A percentile compares a stretch with the other conserved stretches of the same genome.
These are phyloP conservation scores for Phytopythium litorale DNA, from an alignment of 352 stramenopile species.

Conservation along the genomic window DNA sequence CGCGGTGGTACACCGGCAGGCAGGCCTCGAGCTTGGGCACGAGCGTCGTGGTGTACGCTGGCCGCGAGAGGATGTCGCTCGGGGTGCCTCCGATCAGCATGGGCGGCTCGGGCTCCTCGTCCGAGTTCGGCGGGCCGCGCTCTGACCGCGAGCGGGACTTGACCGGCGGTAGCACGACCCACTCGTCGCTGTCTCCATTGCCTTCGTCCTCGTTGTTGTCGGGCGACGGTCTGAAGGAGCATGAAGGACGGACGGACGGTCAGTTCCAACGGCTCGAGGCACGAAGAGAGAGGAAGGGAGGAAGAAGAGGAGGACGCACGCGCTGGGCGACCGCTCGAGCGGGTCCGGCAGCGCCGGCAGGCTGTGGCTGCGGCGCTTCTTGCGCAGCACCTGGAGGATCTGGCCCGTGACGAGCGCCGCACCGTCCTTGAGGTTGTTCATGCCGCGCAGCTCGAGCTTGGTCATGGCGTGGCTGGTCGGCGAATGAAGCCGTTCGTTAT, in stretches of 20 bases:
- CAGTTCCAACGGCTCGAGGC: too few relatives aligned
- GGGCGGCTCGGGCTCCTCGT: conserved; percentile 34
- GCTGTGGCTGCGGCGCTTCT: conserved; percentile 34
- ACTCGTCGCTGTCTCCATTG: conserved; percentile 3
- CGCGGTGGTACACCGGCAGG: conserved; percentile 37
- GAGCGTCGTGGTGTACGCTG: conserved; percentile 28
- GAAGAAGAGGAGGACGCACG: not conserved
- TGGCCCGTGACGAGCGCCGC: conserved; percentile 38
- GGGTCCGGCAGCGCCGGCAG: conserved; percentile 22
- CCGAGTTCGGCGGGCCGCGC: conserved; percentile 17
- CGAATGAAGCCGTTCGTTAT: not conserved
- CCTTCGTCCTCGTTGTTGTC: conserved; percentile 10
- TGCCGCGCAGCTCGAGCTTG: conserved; percentile 41
- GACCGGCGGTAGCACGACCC: not conserved
- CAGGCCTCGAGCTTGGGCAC: conserved; percentile 60
- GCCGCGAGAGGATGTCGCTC: conserved; percentile 45
- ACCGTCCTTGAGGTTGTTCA: conserved; percentile 44
- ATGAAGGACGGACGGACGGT: too few relatives aligned
- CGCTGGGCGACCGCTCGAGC: conserved; percentile 1
- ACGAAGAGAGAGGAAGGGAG: not conserved
- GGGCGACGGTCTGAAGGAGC: not conserved
- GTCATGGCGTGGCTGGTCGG: conserved; percentile 39
- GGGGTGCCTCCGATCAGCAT: conserved; percentile 41
- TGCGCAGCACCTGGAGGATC: conserved; percentile 35
- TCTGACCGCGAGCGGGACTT: conserved; percentile 37